phyloP scores from a whole-genome alignment of 306 rosid genomes.

The Senna siamea region DNA sequence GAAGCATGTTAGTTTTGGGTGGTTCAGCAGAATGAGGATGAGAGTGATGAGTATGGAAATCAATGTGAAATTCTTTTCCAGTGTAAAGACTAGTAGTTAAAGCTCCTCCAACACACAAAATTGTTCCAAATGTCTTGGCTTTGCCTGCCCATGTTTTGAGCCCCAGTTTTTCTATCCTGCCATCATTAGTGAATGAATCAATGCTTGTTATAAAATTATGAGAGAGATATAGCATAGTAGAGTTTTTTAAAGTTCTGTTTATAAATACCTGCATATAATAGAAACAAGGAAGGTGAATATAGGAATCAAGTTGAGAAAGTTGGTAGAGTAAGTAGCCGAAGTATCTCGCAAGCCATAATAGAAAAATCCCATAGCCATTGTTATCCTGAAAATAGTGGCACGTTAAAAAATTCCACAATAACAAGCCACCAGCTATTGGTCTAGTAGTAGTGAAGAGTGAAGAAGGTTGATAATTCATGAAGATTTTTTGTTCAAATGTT shows the following conservation, averaged over 20 bases:
- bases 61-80: conserved; percentile 44
- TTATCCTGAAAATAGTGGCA: conserved; percentile 51
- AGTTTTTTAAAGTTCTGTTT: neutral
- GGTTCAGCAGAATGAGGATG: neutral
- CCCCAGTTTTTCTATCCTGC: conserved; percentile 48
- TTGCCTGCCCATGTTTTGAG: conserved; percentile 37
- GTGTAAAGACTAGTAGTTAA: conserved; percentile 42
- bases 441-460: too few relatives aligned
- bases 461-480: too few relatives aligned
- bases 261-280: conserved; percentile 44
- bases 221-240: too few relatives aligned
- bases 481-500: too few relatives aligned
- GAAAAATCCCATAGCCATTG: conserved; percentile 53
- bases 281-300: conserved; percentile 60
- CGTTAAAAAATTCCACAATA: too few relatives aligned
- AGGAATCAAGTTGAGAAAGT: conserved; percentile 68
- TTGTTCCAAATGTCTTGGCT: conserved; percentile 49
- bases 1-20: conserved; percentile 38
- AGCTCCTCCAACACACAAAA: conserved; percentile 57
- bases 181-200: neutral
- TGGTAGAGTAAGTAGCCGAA: conserved; percentile 64
- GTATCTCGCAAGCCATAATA: conserved; percentile 75
- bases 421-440: too few relatives aligned
- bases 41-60: conserved; percentile 34
- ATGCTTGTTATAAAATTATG: too few relatives aligned